Base-by-base conservation (phyloP, 371 early-diverging fungal genomes). In the Circinella umbellata region DNA sequence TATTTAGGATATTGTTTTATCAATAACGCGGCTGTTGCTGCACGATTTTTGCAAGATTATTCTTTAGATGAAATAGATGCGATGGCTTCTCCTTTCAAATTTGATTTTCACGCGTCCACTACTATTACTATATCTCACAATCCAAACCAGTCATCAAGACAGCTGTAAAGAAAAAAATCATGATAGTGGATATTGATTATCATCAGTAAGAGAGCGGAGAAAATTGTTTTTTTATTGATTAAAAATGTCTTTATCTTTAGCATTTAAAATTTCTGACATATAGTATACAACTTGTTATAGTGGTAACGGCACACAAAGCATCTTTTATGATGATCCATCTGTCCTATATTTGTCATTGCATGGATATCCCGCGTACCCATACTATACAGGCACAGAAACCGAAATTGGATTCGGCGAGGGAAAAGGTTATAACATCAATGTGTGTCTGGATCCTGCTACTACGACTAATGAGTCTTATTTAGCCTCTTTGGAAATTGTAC, bases 261-360 rank as follows among this genome's bases (percentile, higher is more conserved):
- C 2, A 27, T 27, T 27, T 2, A 27, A 27, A 2, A 27, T 27
- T 27, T 27, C 2, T 27, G 27, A 27, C 27, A 27, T 27, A 27
- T 27, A 6, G 3, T 42, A 42, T 42, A 42, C 42, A 53, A 7
- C 57, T 18, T 27, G 1, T 57, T n/a, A 38, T 39, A 88, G 88
- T 74, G 92, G 92, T 15, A 90, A 91, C 67, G 92, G 93, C 15
- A 91, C 91, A 0, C 93, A 93, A 71, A 81, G 78, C 27, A 90
- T 91, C 46, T 93, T 93, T 67, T 91, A 90, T 67, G 71, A 79
- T 15, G 80, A 77, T 14, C 77, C 85, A 13, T 83, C 87, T 61
- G 86, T 88, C 1, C 73, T 88, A 20, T 89, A 87, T 63, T 77
- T 85, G 10, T 89, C 90, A 4, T 73, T 89, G 20, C 90, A 89